Base-by-base conservation (phyloP, 495 filamentous ascomycete species). In the Astrocystis sublimbata region DNA sequence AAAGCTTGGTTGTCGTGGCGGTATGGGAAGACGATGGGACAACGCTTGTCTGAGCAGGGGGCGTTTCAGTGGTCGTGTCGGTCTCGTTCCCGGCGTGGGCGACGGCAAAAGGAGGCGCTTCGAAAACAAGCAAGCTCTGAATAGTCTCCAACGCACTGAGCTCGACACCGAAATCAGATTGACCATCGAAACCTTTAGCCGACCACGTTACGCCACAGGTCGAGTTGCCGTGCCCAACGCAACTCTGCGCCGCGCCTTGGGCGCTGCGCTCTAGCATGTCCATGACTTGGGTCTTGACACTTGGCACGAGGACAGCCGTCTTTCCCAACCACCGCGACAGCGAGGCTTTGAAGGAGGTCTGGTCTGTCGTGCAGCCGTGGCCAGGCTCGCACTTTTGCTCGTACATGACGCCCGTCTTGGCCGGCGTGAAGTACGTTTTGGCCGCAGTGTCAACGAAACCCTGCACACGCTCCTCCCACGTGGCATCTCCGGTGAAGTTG, bases 281-380 rank as follows among this genome's bases (percentile, higher is more conserved):
- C 59, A 80, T 66, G 64, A 93, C 83, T 5, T 67, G 56, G 8
- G 79, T 69, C 35, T 63, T 68, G 12, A 83, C 85, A 63, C 80
- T 85, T 1, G 90, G 89, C 3, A 86, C 90, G 47, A 92, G 77
- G 43, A 87, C 85, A 7, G 85, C 80, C 42, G 85, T 83, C 58
- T 85, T 83, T 3, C 85, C 86, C 53, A 93, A 75, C 88, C 87
- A 92, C n/a, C 85, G 86, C 8, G 86, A 73, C n/a, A 92, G 76
- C 67, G 89, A 88, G 17, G 88, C 88, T 73, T 93, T 96, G 81
- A 92, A 92, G 51, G 81, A 83, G 42, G 79, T 80, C 71, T 90
- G 85, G 68, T 93, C 91, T 50, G 81, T 78, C 71, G 89, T 82
- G 73, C 91, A 96, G 57, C 81, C 83, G 41, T 74, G 77, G 30